Percentiles rank a stretch among this genome's conserved stretches.
Conservation (phyloP, 2,329 filamentous ascomycete genomes). For the Fusarium sp. region DNA sequence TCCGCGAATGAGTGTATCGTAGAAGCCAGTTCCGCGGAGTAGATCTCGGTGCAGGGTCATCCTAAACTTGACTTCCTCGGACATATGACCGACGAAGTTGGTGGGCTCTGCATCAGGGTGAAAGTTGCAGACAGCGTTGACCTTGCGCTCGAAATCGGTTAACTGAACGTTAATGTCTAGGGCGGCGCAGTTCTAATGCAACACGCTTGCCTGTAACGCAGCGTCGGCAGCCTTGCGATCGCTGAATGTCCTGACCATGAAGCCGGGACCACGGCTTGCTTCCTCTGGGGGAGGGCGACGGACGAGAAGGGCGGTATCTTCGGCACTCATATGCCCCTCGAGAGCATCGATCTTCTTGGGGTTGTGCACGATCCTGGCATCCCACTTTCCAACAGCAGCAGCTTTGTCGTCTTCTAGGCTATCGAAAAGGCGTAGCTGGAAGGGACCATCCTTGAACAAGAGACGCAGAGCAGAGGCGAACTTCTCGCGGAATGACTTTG, state of each 20-base stretch:
- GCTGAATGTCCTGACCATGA: too few relatives aligned
- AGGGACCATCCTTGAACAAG: background rate
- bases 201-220: too few relatives aligned
- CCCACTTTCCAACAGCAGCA: background rate
- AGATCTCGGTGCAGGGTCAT: slow-evolving; percentile 32
- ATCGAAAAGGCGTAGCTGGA: background rate
- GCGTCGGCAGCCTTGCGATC: too few relatives aligned
- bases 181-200: slow-evolving; percentile 9
- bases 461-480: background rate
- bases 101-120: background rate
- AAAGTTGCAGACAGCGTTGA: slow-evolving; percentile 9
- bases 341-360: background rate
- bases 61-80: background rate
- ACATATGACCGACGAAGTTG: background rate
- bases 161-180: background rate
- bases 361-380: background rate
- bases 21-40: slow-evolving; percentile 31
- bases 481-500: too few relatives aligned
- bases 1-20: background rate
- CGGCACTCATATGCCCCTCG: background rate
- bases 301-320: too few relatives aligned
- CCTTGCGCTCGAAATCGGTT: background rate
- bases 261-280: too few relatives aligned
- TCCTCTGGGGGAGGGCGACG: too few relatives aligned
- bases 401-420: background rate